phyloP scores from a whole-genome alignment of 176 grass and related monocot species.

The Panicum miliaceum region DNA sequence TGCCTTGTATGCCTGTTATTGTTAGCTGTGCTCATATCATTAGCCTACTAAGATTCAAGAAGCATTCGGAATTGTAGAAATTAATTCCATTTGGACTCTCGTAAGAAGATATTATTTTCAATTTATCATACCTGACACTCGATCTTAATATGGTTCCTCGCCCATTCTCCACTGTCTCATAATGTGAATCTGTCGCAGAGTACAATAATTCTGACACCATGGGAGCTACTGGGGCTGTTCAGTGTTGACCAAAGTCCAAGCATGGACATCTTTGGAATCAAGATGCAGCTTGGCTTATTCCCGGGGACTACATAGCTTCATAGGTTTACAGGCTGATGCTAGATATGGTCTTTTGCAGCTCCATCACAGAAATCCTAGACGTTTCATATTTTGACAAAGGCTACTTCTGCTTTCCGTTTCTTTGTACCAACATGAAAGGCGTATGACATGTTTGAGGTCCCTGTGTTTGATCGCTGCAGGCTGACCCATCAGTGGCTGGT shows the following conservation, averaged over 20 bases:
- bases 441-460: not conserved
- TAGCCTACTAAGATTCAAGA: constrained; percentile 9
- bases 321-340: not conserved
- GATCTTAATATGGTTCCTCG: constrained; percentile 36
- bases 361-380: not conserved
- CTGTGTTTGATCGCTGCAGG: not conserved
- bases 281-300: constrained; percentile 4
- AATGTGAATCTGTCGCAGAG: constrained; percentile 45
- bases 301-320: not conserved
- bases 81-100: constrained; percentile 18
- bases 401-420: not conserved
- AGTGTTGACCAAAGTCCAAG: constrained; percentile 50
- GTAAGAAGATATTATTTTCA: constrained; percentile 41
- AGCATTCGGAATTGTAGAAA: constrained; percentile 30
- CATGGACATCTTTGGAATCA: constrained; percentile 26
- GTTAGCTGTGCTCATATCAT: not conserved
- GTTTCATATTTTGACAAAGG: not conserved
- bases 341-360: not conserved
- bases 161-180: constrained; percentile 35
- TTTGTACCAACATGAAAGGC: not conserved
- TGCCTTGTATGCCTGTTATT: not conserved
- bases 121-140: constrained; percentile 33
- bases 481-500: constrained; percentile 6
- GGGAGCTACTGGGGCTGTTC: constrained; percentile 37
- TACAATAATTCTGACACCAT: constrained; percentile 59